Conservation (phyloP, 73 alveolate genomes). For the Paramecium caudatum region DNA sequence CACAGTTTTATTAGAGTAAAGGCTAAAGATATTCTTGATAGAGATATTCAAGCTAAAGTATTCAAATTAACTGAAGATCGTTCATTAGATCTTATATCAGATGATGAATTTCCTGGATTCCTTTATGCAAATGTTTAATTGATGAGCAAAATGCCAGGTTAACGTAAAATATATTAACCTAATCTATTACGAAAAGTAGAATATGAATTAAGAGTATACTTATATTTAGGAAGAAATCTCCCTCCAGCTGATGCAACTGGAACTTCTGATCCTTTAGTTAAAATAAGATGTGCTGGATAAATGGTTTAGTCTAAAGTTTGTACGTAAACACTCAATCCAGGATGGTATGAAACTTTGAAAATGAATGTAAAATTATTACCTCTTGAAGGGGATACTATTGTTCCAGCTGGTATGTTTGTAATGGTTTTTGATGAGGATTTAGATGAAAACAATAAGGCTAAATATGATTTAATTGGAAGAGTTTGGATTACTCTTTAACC, state of each 20-base stretch:
- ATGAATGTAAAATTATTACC: slow-evolving; percentile 81
- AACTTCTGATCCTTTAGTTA: slow-evolving; percentile 88
- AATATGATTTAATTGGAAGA: slow-evolving; percentile 87
- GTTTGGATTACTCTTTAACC: slow-evolving; percentile 85
- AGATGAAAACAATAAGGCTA: slow-evolving; percentile 70
- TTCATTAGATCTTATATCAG: slow-evolving; percentile 82
- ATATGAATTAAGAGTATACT: slow-evolving; percentile 78
- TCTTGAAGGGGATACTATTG: slow-evolving; percentile 68
- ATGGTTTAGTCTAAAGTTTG: slow-evolving; percentile 76
- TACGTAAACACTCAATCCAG: slow-evolving; percentile 86
- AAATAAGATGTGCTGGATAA: slow-evolving; percentile 85
- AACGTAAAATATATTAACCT: slow-evolving; percentile 57
- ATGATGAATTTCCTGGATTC: slow-evolving; percentile 91
- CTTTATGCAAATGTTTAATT: slow-evolving; percentile 80
- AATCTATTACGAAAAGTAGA: slow-evolving; percentile 72
- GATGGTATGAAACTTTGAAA: slow-evolving; percentile 86
- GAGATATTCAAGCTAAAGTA: neutral
- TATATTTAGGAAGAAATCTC: slow-evolving; percentile 86
- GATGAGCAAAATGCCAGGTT: slow-evolving; percentile 73
- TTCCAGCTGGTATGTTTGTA: slow-evolving; percentile 80
- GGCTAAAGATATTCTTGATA: slow-evolving; percentile 77
- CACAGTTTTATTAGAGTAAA: slow-evolving; percentile 82
- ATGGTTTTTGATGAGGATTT: slow-evolving; percentile 85
- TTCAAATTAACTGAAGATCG: slow-evolving; percentile 82
- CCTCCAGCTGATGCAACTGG: slow-evolving; percentile 94